Evolutionary conservation across 2,329 filamentous ascomycete species (phyloP).

Genomic region (Coniochaeta pulveracea): DNA sequence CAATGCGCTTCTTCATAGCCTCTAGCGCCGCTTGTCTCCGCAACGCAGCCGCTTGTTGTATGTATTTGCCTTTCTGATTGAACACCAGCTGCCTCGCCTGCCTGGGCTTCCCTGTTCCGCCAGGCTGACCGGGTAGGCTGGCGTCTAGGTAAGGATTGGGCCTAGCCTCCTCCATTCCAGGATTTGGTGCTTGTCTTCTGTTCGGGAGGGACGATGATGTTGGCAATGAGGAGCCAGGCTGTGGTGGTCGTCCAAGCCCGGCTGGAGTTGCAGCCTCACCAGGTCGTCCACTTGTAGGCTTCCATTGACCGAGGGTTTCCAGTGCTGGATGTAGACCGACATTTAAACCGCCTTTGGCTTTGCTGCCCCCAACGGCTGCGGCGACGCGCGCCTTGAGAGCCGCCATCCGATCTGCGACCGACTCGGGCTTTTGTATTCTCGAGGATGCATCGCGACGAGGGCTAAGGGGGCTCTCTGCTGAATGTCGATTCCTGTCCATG

Average conservation of each 20-base stretch:
- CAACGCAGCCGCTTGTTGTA: constrained; percentile 82
- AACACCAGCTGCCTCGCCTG: constrained; percentile 72
- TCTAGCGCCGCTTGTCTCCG: constrained; percentile 82
- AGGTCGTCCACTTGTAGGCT: constrained; percentile 25
- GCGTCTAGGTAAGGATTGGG: constrained; percentile 77
- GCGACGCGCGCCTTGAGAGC: constrained; percentile 72
- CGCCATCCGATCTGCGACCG: constrained; percentile 56
- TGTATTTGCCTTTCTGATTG: constrained; percentile 95
- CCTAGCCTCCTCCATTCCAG: constrained; percentile 20
- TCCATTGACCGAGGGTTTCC: constrained; percentile 40
- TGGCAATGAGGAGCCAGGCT: constrained; percentile 9
- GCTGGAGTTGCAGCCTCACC: constrained; percentile 13
- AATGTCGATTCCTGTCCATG: constrained; percentile 42
- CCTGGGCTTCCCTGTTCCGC: constrained; percentile 43
- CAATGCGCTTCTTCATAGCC: constrained; percentile 88
- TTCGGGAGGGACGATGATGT: constrained; percentile 20
- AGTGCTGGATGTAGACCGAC: constrained; percentile 71
- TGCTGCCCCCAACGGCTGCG: constrained; percentile 54
- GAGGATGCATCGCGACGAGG: constrained; percentile 43
- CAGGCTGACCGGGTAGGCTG: constrained; percentile 48
- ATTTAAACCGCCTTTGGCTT: constrained; percentile 56
- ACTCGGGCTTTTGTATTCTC: constrained; percentile 43
- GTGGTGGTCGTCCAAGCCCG: constrained; percentile 5
- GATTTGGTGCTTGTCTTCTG: constrained; percentile 19
- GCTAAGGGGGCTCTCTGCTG: constrained; percentile 38